Evolutionary conservation across 139 green algal species (phyloP), one percentile per base, ranked within the genome.

Genomic region (Desmodesmus armatus): DNA sequence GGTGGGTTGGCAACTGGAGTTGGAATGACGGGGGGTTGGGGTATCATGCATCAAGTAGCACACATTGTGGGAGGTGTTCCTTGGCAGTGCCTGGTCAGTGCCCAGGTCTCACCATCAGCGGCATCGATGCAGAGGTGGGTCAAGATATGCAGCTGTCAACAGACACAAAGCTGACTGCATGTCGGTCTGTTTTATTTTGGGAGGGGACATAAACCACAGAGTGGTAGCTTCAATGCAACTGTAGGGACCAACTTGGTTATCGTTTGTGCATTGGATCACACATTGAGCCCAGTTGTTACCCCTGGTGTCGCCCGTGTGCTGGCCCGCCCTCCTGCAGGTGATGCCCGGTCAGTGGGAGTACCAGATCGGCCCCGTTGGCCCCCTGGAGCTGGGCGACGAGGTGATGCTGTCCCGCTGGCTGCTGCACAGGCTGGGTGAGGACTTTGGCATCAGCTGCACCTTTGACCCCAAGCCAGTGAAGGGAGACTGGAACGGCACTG

Each of bases 311-410:
- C n/a, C n/a, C n/a, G n/a, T n/a, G n/a, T n/a, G n/a, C n/a, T n/a
- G n/a, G n/a, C n/a, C n/a, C n/a, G 3, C 19, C 49, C 40, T 19
- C 35, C 76, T 31, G 37, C 76, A 82, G 76, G 90, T 98, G 39
- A 95, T 98, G 95, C 95, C 95, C 60, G 95, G 95, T 37, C 95
- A 98, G 91, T 98, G 95, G 95, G 95, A 98, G 93, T 98, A 93
- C 95, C 95, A 98, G 94, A 94, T 98, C 40, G 95, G 95, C 53
- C 95, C 95, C 43, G 91, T 93, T 25, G 94, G 93, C 65, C 91
- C 95, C 40, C 91, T 98, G 80, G 95, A 96, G 58, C 76, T 96
- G 41, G 93, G 93, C 58, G 95, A 98, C 80, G 88, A 95, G 91
- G 91, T 96, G 25, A 94, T 95, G 90, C 73, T 96, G 6, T 87